These are phyloP conservation scores for Xylaria intraflava DNA, from an alignment of 495 filamentous ascomycete genomes.

Conservation along the genomic window DNA sequence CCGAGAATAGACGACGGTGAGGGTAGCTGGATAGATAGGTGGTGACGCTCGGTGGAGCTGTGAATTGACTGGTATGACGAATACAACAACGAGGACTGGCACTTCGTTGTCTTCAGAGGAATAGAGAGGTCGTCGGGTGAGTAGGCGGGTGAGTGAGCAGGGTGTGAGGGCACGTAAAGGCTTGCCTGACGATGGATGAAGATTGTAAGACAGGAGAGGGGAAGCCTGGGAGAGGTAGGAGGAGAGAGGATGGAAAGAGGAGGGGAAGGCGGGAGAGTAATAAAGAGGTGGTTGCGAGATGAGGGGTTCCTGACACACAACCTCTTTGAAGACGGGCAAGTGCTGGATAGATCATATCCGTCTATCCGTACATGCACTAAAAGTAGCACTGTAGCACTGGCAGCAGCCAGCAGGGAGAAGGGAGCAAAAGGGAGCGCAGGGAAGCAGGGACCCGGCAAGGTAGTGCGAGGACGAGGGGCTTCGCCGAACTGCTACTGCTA, in stretches of 20 bases:
- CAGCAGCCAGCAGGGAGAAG: not conserved
- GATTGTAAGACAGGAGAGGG: constrained; percentile 12
- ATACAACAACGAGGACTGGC: not conserved
- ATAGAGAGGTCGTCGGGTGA: not conserved
- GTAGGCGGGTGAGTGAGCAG: too few species aligned
- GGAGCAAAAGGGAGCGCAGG: not conserved
- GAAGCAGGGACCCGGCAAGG: not conserved
- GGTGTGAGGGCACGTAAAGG: too few species aligned
- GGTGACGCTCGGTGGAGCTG: not conserved
- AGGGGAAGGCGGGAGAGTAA: constrained; percentile 19
- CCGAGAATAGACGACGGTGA: not conserved
- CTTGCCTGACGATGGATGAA: not conserved
- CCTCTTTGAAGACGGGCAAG: constrained; percentile 6
- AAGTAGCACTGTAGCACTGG: not conserved
- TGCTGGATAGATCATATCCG: constrained; percentile 3
- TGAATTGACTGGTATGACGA: not conserved
- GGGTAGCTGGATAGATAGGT: not conserved
- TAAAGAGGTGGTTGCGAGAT: constrained; percentile 20
- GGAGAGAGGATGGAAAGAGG: constrained; percentile 14
- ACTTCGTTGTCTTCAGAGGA: not conserved
- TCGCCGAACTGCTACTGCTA: too few species aligned
- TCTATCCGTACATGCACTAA: not conserved
- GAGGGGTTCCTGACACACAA: constrained; percentile 14
- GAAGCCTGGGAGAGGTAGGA: constrained; percentile 22
- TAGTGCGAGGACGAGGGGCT: too few species aligned